Evolutionary conservation across 164 flowering plant genomes (phyloP), one percentile per base, ranked within the genome.

Genomic region (Aristolochia californica): DNA sequence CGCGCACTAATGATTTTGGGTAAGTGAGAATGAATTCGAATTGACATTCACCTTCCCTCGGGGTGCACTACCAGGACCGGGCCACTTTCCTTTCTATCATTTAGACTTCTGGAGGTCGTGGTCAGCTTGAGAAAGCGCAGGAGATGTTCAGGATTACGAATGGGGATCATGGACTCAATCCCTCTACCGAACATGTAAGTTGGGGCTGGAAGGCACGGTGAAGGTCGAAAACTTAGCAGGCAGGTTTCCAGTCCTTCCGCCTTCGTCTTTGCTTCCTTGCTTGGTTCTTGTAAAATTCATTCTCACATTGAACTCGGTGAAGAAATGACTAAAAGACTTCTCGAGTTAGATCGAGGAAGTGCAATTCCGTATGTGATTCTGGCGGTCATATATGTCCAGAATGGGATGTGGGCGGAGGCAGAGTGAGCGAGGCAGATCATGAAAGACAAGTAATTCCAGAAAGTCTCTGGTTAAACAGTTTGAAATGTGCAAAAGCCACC

Each of bases 321-420:
- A 70, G 80, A 82, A 70, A 74, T 79, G 76, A 83, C 82, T 47
- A 60, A 55, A 60, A 76, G 64, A 60, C 74, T 85, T 43, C 49
- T 53, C 24, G 74, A 73, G 50, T 56, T 81, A 55, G 84, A 83
- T 45, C 97, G 85, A 11, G 74, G 68, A n/a, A 74, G 77, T 61
- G 78, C 93, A 38, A 61, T 75, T 62, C 78, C 90, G 5, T 73
- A 73, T 57, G 83, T 87, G 45, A 68, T 78, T 54, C 62, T 78
- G 45, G 82, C 90, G 21, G 80, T 78, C 58, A 79, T 82, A 58
- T 82, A 82, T 70, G 93, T 88, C 20, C 74, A 51, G n/a, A 62
- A 69, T 45, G 88, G 74, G 54, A 77, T 76, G 55, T 87, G 95
- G 97, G 63, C 27, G 25, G 87, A 85, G 62, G 85, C 68, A 2